Conservation (phyloP, 176 grass and related monocot species). For the Carex parvula region DNA sequence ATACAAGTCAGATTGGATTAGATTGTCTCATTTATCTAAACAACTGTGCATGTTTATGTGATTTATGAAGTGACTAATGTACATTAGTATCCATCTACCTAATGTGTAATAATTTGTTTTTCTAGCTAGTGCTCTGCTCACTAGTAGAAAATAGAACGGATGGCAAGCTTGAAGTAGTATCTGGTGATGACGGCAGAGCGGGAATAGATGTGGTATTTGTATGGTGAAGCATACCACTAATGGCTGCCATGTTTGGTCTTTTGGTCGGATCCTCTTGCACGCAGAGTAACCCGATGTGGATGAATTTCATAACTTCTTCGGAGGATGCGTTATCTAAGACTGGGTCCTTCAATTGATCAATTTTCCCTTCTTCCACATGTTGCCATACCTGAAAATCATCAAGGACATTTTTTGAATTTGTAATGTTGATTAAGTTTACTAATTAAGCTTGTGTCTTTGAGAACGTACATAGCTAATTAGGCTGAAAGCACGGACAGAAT, state of each 20-base stretch:
- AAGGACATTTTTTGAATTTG: too few relatives aligned
- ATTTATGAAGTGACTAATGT: too few relatives aligned
- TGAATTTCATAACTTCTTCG: constrained; percentile 30
- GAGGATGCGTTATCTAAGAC: constrained; percentile 21
- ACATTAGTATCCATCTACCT: too few relatives aligned
- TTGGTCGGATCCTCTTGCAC: not conserved
- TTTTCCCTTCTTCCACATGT: constrained; percentile 7
- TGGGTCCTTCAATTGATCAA: constrained; percentile 29
- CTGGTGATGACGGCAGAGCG: not conserved
- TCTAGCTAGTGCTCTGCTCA: too few relatives aligned
- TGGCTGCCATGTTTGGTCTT: constrained; percentile 11
- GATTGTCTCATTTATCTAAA: too few relatives aligned
- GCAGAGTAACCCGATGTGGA: constrained; percentile 21
- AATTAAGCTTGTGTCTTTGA: not conserved
- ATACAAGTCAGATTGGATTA: too few relatives aligned
- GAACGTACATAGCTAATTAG: constrained; percentile 27
- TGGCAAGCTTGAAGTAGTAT: too few relatives aligned
- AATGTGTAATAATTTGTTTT: too few relatives aligned
- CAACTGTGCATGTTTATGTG: too few relatives aligned
- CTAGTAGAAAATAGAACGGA: too few relatives aligned
- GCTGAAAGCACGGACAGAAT: not conserved
- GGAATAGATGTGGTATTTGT: not conserved
- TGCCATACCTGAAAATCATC: constrained; percentile 24
- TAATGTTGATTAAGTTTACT: too few relatives aligned
- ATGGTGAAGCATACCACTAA: not conserved